phyloP scores from a whole-genome alignment of 805 yeast species.

The Metschnikowia similis region DNA sequence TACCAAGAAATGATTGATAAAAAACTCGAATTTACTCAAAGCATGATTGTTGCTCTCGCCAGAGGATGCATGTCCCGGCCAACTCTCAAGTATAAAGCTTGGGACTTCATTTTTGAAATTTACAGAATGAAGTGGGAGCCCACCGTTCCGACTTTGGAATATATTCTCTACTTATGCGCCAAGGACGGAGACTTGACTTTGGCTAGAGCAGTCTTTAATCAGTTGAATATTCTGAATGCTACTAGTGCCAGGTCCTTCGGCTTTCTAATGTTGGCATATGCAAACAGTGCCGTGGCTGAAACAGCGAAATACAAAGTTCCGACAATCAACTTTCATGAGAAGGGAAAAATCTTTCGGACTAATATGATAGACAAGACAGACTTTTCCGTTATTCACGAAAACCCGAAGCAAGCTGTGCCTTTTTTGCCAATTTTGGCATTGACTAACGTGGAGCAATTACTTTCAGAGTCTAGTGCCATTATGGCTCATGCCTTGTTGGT shows the following conservation, averaged over 20 bases:
- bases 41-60: conserved; percentile 52
- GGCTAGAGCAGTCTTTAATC: conserved; percentile 61
- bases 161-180: conserved; percentile 73
- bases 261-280: conserved; percentile 47
- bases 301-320: conserved; percentile 11
- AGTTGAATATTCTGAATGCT: conserved; percentile 35
- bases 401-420: conserved; percentile 46
- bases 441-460: conserved; percentile 35
- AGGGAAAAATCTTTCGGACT: conserved; percentile 45
- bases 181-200: conserved; percentile 73
- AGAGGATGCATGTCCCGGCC: conserved; percentile 59
- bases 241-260: conserved; percentile 39
- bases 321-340: conserved; percentile 36
- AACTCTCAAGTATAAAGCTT: conserved; percentile 53
- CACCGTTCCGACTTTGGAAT: conserved; percentile 50
- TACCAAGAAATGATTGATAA: conserved; percentile 59
- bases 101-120: conserved; percentile 73
- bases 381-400: conserved; percentile 17
- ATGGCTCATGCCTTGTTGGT: conserved; percentile 52
- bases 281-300: conserved; percentile 28
- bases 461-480: conserved; percentile 76
- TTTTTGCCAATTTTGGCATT: conserved; percentile 59
- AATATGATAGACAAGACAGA: conserved; percentile 43
- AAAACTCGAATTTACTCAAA: conserved; percentile 28
- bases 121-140: conserved; percentile 43